Conservation (phyloP, 2,329 filamentous ascomycete genomes). For the Amauroascus niger region DNA sequence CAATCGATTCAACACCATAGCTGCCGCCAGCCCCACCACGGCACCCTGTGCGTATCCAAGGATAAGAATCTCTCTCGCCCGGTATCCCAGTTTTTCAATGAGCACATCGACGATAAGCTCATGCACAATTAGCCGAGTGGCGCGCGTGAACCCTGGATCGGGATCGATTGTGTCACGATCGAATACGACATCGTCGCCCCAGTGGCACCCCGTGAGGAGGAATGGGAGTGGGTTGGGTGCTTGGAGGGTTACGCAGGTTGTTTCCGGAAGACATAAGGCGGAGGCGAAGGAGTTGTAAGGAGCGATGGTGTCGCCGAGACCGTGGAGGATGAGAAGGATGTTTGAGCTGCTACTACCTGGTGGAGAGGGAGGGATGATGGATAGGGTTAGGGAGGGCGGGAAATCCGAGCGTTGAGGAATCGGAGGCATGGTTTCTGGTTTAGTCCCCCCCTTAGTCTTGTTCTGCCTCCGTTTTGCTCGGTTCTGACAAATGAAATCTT, state of each 20-base stretch:
- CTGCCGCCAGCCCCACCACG: constrained; percentile 50
- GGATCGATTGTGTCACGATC: constrained; percentile 49
- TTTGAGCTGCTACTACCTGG: constrained; percentile 58
- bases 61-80: constrained; percentile 49
- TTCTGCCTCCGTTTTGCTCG: not conserved
- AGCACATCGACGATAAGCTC: constrained; percentile 46
- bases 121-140: constrained; percentile 40
- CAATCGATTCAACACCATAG: constrained; percentile 35
- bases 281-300: constrained; percentile 61
- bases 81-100: constrained; percentile 51
- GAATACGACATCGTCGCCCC: constrained; percentile 57
- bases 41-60: constrained; percentile 62
- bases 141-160: constrained; percentile 52
- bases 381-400: constrained; percentile 33
- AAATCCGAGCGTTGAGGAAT: constrained; percentile 36
- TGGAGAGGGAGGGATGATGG: constrained; percentile 33
- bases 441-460: not conserved
- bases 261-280: constrained; percentile 64
- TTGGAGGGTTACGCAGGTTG: constrained; percentile 63
- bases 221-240: constrained; percentile 61
- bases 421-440: constrained; percentile 26
- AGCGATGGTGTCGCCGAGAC: constrained; percentile 64
- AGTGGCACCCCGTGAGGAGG: constrained; percentile 57
- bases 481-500: not conserved
- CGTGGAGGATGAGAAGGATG: constrained; percentile 72